Conservation (phyloP, 2,329 filamentous ascomycete species). For the Raffaelea ambrosiae region DNA sequence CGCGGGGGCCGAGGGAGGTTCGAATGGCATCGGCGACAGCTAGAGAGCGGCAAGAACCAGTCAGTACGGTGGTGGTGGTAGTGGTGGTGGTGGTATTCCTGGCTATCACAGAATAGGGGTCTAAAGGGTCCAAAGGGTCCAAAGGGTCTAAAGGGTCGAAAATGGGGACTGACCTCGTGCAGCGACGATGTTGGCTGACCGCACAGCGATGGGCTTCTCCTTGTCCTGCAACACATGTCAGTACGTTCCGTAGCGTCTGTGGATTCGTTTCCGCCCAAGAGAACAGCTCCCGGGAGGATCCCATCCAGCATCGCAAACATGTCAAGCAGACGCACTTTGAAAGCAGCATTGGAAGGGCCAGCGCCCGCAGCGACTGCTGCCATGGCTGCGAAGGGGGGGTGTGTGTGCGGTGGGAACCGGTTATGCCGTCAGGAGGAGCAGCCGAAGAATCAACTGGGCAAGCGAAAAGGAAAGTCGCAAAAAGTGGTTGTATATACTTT, state of each 20-base stretch:
- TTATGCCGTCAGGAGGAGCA: too few species aligned
- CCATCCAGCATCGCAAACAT: neutral
- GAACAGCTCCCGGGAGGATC: neutral
- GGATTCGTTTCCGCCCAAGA: neutral
- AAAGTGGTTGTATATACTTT: too few species aligned
- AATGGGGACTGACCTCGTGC: slow-evolving; percentile 82
- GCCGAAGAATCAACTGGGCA: too few species aligned
- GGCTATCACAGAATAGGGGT: too few species aligned
- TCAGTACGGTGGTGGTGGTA: too few species aligned
- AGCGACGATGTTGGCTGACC: slow-evolving; percentile 92
- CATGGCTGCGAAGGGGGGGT: slow-evolving; percentile 21
- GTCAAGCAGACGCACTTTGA: slow-evolving; percentile 39
- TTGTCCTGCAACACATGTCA: slow-evolving; percentile 51
- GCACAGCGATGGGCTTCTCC: slow-evolving; percentile 97
- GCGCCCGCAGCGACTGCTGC: slow-evolving; percentile 35
- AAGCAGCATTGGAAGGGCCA: slow-evolving; percentile 42
- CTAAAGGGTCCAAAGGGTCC: too few species aligned
- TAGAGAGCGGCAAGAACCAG: too few species aligned
- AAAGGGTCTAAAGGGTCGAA: too few species aligned
- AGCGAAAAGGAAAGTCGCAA: too few species aligned
- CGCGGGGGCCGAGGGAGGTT: slow-evolving; percentile 90
- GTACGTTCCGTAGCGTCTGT: neutral
- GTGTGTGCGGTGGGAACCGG: neutral
- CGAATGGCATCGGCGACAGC: slow-evolving; percentile 96
- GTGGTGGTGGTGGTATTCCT: too few species aligned